Evolutionary conservation across 1,284 basidiomycete genomes (phyloP), one percentile per base, ranked within the genome.

Genomic region (Anthracocystis setariae): DNA sequence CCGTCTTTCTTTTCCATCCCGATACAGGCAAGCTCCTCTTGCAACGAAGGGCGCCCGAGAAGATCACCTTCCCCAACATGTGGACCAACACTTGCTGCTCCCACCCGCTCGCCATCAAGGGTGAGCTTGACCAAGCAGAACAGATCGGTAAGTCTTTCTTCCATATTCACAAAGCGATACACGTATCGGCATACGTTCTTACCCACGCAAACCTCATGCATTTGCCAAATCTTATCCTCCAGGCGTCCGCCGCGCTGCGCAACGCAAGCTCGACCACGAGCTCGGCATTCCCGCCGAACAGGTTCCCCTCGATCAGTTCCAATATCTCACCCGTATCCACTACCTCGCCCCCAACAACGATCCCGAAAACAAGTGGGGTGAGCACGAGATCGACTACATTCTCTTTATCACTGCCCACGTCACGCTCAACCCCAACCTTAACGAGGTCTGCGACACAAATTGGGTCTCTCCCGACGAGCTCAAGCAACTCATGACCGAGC

Each of bases 51-150:
- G 96, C 96, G 10, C 87, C 89, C 24, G 94, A 98, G 86, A 99
- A 99, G 87, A 99, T 99, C 82, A 99, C 96, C 2, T 99, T 99
- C 86, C 96, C 96, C 2, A 89, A 92, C 82, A 94, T 98, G 93
- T 99, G 96, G 96, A 99, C 96, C 39, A 99, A 99, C 85, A 98
- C 96, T 3, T 99, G 96, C 84, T 98, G 96, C 86, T 96, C 93
- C 29, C 96, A 98, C 82, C 96, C 96, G 17, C 86, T 99, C 54
- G 85, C 85, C 42, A 86, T 86, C 74, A 84, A 84, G 68, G 90
- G 92, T 72, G 96, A 98, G 85, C 91, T 94, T 58, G 82, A 84
- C 35, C 82, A 81, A 45, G 83, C 87, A 78, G 87, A 90, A 35
- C 92, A 96, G 83, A 88, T 89, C 39, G 77, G 74, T 63, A 49